These are phyloP conservation scores for Podospora australis DNA, from an alignment of 495 filamentous ascomycete genomes.

Conservation along the genomic window DNA sequence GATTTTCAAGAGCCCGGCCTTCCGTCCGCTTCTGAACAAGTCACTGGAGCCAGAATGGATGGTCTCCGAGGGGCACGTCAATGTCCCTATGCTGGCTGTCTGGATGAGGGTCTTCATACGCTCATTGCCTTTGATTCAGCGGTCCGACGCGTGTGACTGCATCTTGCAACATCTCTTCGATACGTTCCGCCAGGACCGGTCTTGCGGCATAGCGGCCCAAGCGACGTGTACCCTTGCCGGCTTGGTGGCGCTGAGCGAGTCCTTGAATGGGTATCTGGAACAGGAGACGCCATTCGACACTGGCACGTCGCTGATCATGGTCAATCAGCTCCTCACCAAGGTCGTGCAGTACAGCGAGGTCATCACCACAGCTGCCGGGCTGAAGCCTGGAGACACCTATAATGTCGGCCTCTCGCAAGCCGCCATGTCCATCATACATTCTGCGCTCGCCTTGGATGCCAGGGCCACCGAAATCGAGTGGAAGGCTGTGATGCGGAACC, in stretches of 20 bases:
- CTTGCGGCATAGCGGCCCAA: conserved; percentile 30
- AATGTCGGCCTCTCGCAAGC: conserved; percentile 36
- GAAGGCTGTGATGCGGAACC: conserved; percentile 52
- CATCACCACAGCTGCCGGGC: conserved; percentile 36
- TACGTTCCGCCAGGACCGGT: conserved; percentile 48
- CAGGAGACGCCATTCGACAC: conserved; percentile 35
- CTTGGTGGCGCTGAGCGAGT: conserved; percentile 38
- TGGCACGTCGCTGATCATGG: conserved; percentile 43
- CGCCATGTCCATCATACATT: conserved; percentile 59
- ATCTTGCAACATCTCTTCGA: conserved; percentile 64
- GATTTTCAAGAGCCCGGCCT: conserved; percentile 65
- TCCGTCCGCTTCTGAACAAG: conserved; percentile 52
- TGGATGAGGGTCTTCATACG: conserved; percentile 70
- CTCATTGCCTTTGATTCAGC: conserved; percentile 65
- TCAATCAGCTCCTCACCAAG: conserved; percentile 44
- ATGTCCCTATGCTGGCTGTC: conserved; percentile 47
- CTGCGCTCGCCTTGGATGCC: conserved; percentile 68
- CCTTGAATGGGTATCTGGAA: conserved; percentile 38
- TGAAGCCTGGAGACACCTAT: conserved; percentile 28
- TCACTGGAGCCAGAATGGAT: conserved; percentile 50
- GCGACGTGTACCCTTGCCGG: conserved; percentile 42
- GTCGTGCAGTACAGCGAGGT: conserved; percentile 42
- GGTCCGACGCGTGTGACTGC: conserved; percentile 64
- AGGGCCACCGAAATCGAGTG: conserved; percentile 66
- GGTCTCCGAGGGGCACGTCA: conserved; percentile 49